Evolutionary conservation across 2,329 filamentous ascomycete species (phyloP), one percentile per base, ranked within the genome.

Genomic region (Ciborinia camelliae): DNA sequence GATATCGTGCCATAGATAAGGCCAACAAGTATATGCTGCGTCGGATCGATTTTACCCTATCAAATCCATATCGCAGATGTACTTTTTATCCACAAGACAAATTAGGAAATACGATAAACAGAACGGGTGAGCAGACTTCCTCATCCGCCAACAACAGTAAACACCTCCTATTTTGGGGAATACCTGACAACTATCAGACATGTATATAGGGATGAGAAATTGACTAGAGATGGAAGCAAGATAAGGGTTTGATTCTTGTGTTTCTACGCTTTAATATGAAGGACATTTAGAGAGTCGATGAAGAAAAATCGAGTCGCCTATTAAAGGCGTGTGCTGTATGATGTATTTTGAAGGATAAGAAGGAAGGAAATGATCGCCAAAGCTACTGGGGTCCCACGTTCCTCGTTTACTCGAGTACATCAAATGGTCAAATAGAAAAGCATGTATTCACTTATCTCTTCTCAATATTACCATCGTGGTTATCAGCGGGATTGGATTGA

Each of bases 1-100:
- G 30, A 28, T 14, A 14, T 35, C 26, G 20, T 60, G 61, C 51
- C 61, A 63, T 55, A 57, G 61, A 63, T 63, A 63, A 63, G 61
- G 43, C 39, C 55, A 26, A 37, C 14, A 54, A 54, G 28, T 47
- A 32, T 30, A 63, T 35, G 30, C 30, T 48, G 37, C 41, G 2
- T 57, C 23, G n/a, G 28, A 26, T 47, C 26, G 32, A 39, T 57
- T 45, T 57, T 32, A 54, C 32, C 61, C 51, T 63, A 63, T 63
- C 51, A 48, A 62, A 47, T 20, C 6, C 37, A 37, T 8, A 30
- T 28, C 37, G 61, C 41, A 26, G 18, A 54, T 57, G 61, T 55
- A 30, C 30, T n/a, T 23, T 55, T 54, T 55, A 35, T 45, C 39
- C 50, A 55, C 50, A 39, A n/a, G 2, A 26, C 50, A 35, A 37